A percentile compares a stretch with the other conserved stretches of the same genome.
Conservation (phyloP, 2,329 filamentous ascomycete species). For the Aspergillus proliferans region DNA sequence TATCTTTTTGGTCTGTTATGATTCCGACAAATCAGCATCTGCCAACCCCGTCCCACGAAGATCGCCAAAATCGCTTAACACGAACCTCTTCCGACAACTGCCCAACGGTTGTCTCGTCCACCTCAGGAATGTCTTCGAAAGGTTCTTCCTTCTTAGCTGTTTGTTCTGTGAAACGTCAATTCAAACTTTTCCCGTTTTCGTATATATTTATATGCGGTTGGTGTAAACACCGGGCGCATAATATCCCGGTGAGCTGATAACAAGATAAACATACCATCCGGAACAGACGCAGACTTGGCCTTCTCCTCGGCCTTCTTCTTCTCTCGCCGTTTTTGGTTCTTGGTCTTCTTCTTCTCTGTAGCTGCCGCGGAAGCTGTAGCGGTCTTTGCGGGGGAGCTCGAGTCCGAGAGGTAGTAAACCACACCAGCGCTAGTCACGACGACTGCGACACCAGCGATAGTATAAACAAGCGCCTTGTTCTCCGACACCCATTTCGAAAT, state of each 20-base stretch:
- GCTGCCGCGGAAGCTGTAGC: constrained; percentile 26
- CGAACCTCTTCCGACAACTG: constrained; percentile 43
- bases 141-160: constrained; percentile 48
- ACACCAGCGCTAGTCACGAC: constrained; percentile 87
- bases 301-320: constrained; percentile 49
- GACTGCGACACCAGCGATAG: constrained; percentile 87
- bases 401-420: constrained; percentile 76
- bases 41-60: not conserved
- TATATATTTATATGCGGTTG: not conserved
- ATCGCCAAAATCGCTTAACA: constrained; percentile 1
- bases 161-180: constrained; percentile 20
- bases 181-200: constrained; percentile 12
- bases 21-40: constrained; percentile 6
- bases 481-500: constrained; percentile 88
- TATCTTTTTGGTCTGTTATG: constrained; percentile 65
- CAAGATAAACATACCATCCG: constrained; percentile 27
- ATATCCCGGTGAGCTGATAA: constrained; percentile 30
- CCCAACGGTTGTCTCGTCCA: constrained; percentile 45
- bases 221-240: constrained; percentile 3
- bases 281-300: constrained; percentile 41
- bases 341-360: constrained; percentile 64
- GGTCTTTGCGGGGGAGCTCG: constrained; percentile 33
- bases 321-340: constrained; percentile 84
- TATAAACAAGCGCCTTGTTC: constrained; percentile 93
- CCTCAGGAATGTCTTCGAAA: constrained; percentile 63